Conservation (phyloP, 495 filamentous ascomycete species). For the Podospora appendiculata region DNA sequence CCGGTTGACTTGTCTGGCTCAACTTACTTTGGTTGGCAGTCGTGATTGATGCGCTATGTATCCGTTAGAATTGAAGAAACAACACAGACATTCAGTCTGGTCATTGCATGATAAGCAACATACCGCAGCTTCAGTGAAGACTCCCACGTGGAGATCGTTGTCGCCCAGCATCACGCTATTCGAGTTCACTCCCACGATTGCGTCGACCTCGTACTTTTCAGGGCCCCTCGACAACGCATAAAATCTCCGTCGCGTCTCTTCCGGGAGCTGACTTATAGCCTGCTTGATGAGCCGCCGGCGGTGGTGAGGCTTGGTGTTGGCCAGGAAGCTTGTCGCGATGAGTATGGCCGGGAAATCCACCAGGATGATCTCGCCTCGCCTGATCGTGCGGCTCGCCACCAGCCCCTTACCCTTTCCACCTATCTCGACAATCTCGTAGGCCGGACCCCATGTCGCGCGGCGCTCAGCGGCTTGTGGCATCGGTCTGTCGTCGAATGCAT, state of each 20-base stretch:
- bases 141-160: slow-evolving; percentile 22
- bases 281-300: slow-evolving; percentile 25
- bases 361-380: slow-evolving; percentile 30
- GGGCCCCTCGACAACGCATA: slow-evolving; percentile 13
- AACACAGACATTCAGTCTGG: neutral
- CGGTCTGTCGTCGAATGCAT: slow-evolving; percentile 21
- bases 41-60: slow-evolving; percentile 33
- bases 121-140: slow-evolving; percentile 32
- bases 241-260: slow-evolving; percentile 16
- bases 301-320: slow-evolving; percentile 15
- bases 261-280: slow-evolving; percentile 27
- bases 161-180: slow-evolving; percentile 23
- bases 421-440: slow-evolving; percentile 20
- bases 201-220: slow-evolving; percentile 28
- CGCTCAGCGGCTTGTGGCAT: slow-evolving; percentile 6
- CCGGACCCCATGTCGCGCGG: slow-evolving; percentile 2
- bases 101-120: slow-evolving; percentile 1
- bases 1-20: neutral
- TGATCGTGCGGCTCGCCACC: slow-evolving; percentile 25
- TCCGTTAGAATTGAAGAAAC: neutral
- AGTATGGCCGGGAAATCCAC: slow-evolving; percentile 28
- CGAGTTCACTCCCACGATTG: slow-evolving; percentile 31
- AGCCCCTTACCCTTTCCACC: slow-evolving; percentile 30
- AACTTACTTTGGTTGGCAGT: slow-evolving; percentile 35
- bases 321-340: slow-evolving; percentile 25